Evolutionary conservation across 805 yeast species (phyloP).

Genomic region (Pichia pseudocactophila): DNA sequence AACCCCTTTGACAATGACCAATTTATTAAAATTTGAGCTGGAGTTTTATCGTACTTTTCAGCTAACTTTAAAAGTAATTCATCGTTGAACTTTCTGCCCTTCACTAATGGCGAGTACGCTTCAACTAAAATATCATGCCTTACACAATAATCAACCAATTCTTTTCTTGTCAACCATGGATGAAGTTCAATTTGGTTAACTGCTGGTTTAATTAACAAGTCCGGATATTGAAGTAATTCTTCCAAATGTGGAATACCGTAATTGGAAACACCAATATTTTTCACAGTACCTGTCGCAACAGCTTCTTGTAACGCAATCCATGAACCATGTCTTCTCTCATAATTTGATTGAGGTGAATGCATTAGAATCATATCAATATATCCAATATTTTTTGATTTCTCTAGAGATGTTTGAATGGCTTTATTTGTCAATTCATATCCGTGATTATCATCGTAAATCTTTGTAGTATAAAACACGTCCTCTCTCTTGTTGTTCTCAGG

Average conservation of each 20-base stretch:
- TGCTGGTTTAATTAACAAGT: conserved; percentile 34
- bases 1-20: conserved; percentile 63
- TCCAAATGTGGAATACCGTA: conserved; percentile 44
- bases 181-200: conserved; percentile 43
- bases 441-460: conserved; percentile 25
- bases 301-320: conserved; percentile 52
- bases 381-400: conserved; percentile 33
- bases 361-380: conserved; percentile 48
- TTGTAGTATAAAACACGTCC: conserved; percentile 35
- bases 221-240: conserved; percentile 33
- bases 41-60: conserved; percentile 36
- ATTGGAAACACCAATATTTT: conserved; percentile 56
- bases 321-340: conserved; percentile 36
- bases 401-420: conserved; percentile 36
- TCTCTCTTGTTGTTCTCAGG: conserved; percentile 24
- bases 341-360: conserved; percentile 44
- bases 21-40: conserved; percentile 52
- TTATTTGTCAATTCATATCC: conserved; percentile 32
- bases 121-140: conserved; percentile 40
- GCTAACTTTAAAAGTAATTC: conserved; percentile 35
- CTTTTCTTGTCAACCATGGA: conserved; percentile 39
- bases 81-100: conserved; percentile 39
- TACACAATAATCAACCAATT: conserved; percentile 35
- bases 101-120: conserved; percentile 61
- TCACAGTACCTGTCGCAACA: conserved; percentile 40